Base-by-base conservation (phyloP, 2,329 filamentous ascomycete genomes). In the Dryadomyces quercivorus region DNA sequence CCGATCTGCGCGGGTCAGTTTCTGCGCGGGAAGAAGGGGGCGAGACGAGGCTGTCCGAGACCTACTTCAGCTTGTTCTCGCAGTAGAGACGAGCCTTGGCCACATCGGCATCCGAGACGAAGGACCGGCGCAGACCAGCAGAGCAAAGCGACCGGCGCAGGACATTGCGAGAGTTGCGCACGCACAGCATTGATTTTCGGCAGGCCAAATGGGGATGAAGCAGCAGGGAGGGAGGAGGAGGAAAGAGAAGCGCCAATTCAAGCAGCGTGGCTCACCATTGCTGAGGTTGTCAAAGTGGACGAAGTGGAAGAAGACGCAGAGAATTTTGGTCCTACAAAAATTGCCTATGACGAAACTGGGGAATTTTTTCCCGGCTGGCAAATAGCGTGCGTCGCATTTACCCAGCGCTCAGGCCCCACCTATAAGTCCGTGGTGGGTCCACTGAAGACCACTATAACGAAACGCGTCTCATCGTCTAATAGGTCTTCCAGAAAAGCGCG, bases 31-130 rank as follows among this genome's bases (percentile, higher is more conserved):
- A n/a, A 31, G 16, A 18, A 9, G 26, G 13, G 22, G 7, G 26
- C n/a, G 13, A 9, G 10, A 21, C 20, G 21, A 1, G 20, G 20
- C 9, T 31, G 9, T 4, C 18, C 16, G 51, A 36, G 22, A 38
- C 16, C 2, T 66, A 78, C 75, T 73, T 70, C 44, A 82, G 65
- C 62, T 81, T 77, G 55, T 70, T 69, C 26, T 74, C 60, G 64
- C 78, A 82, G 62, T 81, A 81, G 52, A 69, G 67, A 54, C 77
- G 70, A 20, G 78, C 78, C 55, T 75, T 73, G 42, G 71, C 70
- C 50, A 81, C 66, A 44, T 81, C 77, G 26, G 70, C 68, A 38
- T 77, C 72, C 2, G 75, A 77, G 53, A 73, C 70, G 52, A 76
- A 74, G 56, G 66, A 67, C 54, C 76, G 72, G 50, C 68, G 48